A percentile compares a stretch with the other conserved stretches of the same genome.
Conservation (phyloP, 345 rosid genomes). For the Iberis pinnata region DNA sequence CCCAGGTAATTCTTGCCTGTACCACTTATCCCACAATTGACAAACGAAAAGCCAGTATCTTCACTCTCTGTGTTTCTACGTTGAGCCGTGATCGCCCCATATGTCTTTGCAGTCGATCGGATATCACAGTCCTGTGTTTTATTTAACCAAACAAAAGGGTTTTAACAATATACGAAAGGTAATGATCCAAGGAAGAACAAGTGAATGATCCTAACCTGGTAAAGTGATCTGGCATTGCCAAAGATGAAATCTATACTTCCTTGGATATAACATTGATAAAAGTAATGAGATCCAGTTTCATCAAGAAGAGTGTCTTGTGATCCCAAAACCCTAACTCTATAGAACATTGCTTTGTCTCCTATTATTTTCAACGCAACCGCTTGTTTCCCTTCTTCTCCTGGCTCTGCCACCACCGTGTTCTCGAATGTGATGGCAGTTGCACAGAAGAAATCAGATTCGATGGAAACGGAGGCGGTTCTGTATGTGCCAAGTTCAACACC, state of each 20-base stretch:
- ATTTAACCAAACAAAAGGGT: neutral
- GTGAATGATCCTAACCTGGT: slow-evolving; percentile 34
- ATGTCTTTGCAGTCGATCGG: slow-evolving; percentile 51
- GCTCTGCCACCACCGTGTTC: slow-evolving; percentile 67
- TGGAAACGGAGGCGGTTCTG: slow-evolving; percentile 61
- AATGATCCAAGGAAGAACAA: too few species aligned
- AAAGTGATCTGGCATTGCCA: slow-evolving; percentile 69
- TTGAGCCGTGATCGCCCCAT: slow-evolving; percentile 82
- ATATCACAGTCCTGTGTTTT: slow-evolving; percentile 54
- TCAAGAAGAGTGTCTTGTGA: slow-evolving; percentile 88
- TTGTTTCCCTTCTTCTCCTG: slow-evolving; percentile 69
- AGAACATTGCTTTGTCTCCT: slow-evolving; percentile 76
- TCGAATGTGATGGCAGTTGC: slow-evolving; percentile 76
- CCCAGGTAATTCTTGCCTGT: slow-evolving; percentile 70
- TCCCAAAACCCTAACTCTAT: slow-evolving; percentile 59
- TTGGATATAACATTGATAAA: slow-evolving; percentile 55
- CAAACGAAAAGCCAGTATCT: slow-evolving; percentile 76
- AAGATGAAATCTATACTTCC: slow-evolving; percentile 85
- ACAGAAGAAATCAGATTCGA: slow-evolving; percentile 71
- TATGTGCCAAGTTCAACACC: slow-evolving; percentile 62
- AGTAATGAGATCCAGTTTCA: slow-evolving; percentile 76
- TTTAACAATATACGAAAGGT: too few species aligned
- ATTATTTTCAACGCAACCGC: slow-evolving; percentile 68
- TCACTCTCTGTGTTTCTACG: slow-evolving; percentile 60
- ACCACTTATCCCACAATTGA: slow-evolving; percentile 59